Base-by-base conservation (phyloP, 2,329 filamentous ascomycete genomes). In the Blastomyces emzantsi region DNA sequence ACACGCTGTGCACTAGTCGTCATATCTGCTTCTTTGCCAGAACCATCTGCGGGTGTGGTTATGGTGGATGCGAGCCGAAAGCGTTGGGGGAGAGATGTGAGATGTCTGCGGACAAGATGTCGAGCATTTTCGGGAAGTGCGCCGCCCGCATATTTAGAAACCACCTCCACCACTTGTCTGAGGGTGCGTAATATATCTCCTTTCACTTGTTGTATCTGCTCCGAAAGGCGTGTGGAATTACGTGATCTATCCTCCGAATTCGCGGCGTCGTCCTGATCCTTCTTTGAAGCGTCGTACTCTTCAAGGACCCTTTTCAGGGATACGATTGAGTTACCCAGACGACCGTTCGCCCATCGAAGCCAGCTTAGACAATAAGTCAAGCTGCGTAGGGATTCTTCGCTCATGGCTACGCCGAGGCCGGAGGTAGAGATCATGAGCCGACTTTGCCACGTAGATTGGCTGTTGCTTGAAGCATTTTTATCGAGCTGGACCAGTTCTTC, bases 131-230 rank as follows among this genome's bases (percentile, higher is more conserved):
- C 90, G 0, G 94, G 93, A 2, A 99, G 80, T 0, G 92, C 90
- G 49, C 91, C 90, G n/a, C 92, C 92, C 0, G 92, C 90, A 70
- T 96, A 96, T 68, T 88, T 90, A 63, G 90, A 95, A 0, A 99
- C 90, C 6, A 89, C 88, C 66, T 90, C 86, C 49, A 96, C 90
- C 39, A 92, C 90, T 62, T 87, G 86, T 68, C 92, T 90, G 15
- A 97, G 81, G 0, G 87, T 89, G 69, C 88, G 87, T 66, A 96
- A 83, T 1, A 94, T 85, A 64, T 92, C 89, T 5, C 80, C 80
- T 69, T 86, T 87, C 56, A 91, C 79, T 1, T 80, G 81, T 15
- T 87, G 85, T 57, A 97, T 90, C 62, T 62, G 76, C 69, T 64
- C 83, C 3, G 81, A 81, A 22, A 87, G 76, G 78, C 56, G 82